Conservation (phyloP, 345 rosid species). For the Corchorus olitorius region DNA sequence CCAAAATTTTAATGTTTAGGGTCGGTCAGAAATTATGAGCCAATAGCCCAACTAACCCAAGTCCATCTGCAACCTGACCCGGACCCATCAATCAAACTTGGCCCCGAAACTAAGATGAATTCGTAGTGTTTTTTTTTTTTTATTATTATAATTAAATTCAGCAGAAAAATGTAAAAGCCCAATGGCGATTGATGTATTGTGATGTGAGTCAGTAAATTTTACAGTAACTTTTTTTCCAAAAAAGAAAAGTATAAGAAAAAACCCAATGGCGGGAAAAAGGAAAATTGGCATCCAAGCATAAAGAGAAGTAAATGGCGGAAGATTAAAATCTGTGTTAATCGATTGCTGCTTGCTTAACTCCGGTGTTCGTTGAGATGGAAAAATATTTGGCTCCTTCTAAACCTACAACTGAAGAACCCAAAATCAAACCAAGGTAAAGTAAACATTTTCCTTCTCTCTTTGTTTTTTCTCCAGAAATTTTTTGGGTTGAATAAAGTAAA, state of each 20-base stretch:
- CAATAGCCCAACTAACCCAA: too few relatives aligned
- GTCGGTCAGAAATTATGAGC: too few relatives aligned
- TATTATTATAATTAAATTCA: too few relatives aligned
- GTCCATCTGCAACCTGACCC: too few relatives aligned
- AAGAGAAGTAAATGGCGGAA: background rate
- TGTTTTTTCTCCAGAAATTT: background rate
- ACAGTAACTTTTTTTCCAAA: too few relatives aligned
- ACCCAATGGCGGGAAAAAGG: conserved; percentile 17
- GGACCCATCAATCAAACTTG: too few relatives aligned
- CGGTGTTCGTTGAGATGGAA: conserved; percentile 34
- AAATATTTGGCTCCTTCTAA: conserved; percentile 44
- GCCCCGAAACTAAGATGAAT: too few relatives aligned
- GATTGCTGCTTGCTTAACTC: background rate
- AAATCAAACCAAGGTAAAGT: conserved; percentile 31
- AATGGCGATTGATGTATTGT: too few relatives aligned
- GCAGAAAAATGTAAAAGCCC: too few relatives aligned
- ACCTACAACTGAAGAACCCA: conserved; percentile 35
- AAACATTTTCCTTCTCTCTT: background rate
- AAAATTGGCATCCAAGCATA: background rate
- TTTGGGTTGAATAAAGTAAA: background rate
- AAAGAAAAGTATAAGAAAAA: background rate
- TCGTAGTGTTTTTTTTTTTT: too few relatives aligned
- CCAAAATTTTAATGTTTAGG: too few relatives aligned
- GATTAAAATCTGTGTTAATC: background rate
- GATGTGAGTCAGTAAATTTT: too few relatives aligned